phyloP scores from a whole-genome alignment of 345 rosid genomes.

The Triadica sebifera region DNA sequence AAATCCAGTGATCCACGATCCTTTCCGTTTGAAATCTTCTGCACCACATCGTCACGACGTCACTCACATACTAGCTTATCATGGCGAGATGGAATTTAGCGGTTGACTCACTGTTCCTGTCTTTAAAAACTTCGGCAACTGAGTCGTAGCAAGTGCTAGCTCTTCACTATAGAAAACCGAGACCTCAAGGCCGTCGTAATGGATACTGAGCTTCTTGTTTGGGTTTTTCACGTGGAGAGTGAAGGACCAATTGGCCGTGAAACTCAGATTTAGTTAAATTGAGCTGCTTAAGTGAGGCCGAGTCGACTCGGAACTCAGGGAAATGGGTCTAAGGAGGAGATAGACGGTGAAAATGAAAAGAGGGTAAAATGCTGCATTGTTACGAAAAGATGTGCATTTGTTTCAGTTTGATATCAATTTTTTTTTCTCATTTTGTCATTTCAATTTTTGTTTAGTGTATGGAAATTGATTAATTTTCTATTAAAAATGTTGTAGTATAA shows the following conservation, averaged over 20 bases:
- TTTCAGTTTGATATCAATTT: too few species aligned
- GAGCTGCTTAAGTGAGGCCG: slow-evolving; percentile 26
- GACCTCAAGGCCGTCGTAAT: slow-evolving; percentile 15
- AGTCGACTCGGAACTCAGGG: slow-evolving; percentile 3
- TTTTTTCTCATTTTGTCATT: too few species aligned
- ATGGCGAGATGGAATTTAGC: slow-evolving; percentile 1
- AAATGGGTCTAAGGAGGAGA: background rate
- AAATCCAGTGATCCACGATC: slow-evolving; percentile 19
- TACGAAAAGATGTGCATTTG: too few species aligned
- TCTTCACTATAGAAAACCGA: slow-evolving; percentile 3
- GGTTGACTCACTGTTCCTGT: background rate
- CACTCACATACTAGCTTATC: slow-evolving; percentile 17
- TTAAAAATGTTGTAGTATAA: too few species aligned
- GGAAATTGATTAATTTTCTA: too few species aligned
- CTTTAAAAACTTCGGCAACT: slow-evolving; percentile 12
- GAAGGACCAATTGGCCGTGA: slow-evolving; percentile 37
- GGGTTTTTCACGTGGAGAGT: slow-evolving; percentile 33
- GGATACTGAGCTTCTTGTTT: slow-evolving; percentile 27
- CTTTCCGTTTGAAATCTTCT: background rate
- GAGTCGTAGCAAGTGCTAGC: slow-evolving; percentile 4
- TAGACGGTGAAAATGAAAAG: background rate
- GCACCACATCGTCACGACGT: slow-evolving; percentile 11
- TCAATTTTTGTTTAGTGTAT: too few species aligned
- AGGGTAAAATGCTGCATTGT: too few species aligned
- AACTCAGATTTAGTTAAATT: slow-evolving; percentile 32